A percentile compares a stretch with the other conserved stretches of the same genome.
These are phyloP conservation scores for Peronospora tabacina DNA, from an alignment of 352 stramenopile species.

Conservation along the genomic window DNA sequence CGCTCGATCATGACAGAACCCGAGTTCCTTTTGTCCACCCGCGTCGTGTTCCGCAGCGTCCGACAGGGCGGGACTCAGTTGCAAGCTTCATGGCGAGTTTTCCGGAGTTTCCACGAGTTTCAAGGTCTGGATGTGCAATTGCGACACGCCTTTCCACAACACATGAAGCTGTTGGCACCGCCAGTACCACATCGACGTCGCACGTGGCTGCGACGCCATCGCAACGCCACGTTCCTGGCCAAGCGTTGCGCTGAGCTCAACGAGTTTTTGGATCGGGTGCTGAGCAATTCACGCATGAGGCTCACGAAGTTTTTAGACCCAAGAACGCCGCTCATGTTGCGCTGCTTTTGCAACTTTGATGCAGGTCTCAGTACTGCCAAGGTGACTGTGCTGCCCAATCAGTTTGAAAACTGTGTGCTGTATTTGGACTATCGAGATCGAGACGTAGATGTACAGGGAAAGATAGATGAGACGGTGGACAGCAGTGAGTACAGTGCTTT, in stretches of 20 bases:
- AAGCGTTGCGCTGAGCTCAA: conserved; percentile 61
- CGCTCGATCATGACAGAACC: conserved; percentile 68
- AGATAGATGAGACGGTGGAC: conserved; percentile 9
- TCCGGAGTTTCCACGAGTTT: conserved; percentile 71
- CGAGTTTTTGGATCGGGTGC: conserved; percentile 41
- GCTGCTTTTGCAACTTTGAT: conserved; percentile 82
- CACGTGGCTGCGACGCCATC: conserved; percentile 55
- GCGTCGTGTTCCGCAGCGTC: conserved; percentile 57
- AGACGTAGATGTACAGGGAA: conserved; percentile 10
- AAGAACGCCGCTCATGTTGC: conserved; percentile 55
- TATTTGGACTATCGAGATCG: conserved; percentile 39
- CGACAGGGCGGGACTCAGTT: conserved; percentile 46
- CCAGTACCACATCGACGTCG: conserved; percentile 45
- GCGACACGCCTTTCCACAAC: conserved; percentile 45
- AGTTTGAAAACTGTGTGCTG: conserved; percentile 45
- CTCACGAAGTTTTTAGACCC: conserved; percentile 69
- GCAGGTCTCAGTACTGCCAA: conserved; percentile 40
- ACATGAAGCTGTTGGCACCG: conserved; percentile 51
- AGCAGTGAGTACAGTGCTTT: conserved; percentile 25
- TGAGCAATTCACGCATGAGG: conserved; percentile 38
- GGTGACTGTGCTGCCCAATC: conserved; percentile 30
- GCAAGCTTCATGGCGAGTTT: conserved; percentile 52
- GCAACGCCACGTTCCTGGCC: conserved; percentile 45
- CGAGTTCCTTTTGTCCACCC: conserved; percentile 59
- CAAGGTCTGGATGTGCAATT: conserved; percentile 63